Evolutionary conservation across 495 filamentous ascomycete genomes (phyloP).

Genomic region (Trichoderma asperelloides): DNA sequence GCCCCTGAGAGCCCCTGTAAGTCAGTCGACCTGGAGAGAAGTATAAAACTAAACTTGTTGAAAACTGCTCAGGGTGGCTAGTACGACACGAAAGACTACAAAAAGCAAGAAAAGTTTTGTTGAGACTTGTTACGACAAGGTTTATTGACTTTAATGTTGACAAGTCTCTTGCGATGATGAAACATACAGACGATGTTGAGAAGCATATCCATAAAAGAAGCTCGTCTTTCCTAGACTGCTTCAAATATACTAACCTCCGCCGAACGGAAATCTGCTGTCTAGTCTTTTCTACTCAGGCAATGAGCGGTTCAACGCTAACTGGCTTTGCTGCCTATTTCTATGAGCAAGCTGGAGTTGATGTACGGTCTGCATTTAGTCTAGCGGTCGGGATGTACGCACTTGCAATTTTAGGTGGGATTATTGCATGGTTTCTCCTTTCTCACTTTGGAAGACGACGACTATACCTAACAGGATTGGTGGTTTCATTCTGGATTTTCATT

Average conservation of each 20-base stretch:
- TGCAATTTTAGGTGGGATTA: conserved; percentile 35
- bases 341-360: conserved; percentile 48
- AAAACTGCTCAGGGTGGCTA: too few species aligned
- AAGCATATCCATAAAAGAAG: too few species aligned
- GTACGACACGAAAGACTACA: too few species aligned
- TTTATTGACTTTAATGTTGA: too few species aligned
- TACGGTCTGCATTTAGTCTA: conserved; percentile 39
- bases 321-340: conserved; percentile 63
- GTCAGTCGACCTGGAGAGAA: too few species aligned
- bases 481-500: conserved; percentile 21
- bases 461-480: conserved; percentile 27
- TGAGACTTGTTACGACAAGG: too few species aligned
- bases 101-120: too few species aligned
- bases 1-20: too few species aligned
- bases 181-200: too few species aligned
- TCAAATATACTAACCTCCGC: conserved; percentile 54
- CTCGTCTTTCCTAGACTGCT: conserved; percentile 54
- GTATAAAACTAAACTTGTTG: too few species aligned
- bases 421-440: conserved; percentile 30
- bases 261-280: conserved; percentile 59
- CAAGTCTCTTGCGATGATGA: too few species aligned
- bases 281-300: conserved; percentile 57
- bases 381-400: conserved; percentile 24
- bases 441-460: conserved; percentile 33
- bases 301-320: conserved; percentile 55